Conservation (phyloP, 2,329 filamentous ascomycete genomes). For the Talaromyces atroroseus region DNA sequence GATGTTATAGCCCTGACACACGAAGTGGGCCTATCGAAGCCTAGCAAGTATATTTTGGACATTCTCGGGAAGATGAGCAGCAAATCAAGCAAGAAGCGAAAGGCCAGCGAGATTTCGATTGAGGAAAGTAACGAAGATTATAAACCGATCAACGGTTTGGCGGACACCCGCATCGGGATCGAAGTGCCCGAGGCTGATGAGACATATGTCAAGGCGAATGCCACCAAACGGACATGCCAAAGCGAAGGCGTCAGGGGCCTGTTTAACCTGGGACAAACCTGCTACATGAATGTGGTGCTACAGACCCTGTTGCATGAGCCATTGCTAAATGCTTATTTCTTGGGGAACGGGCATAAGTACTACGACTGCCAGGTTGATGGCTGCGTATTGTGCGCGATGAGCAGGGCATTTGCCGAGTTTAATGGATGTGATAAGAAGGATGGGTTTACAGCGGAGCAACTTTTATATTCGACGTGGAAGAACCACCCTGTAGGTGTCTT, state of each 20-base stretch:
- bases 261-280: slow-evolving; percentile 97
- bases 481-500: slow-evolving; percentile 60
- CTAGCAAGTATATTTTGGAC: slow-evolving; percentile 14
- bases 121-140: slow-evolving; percentile 4
- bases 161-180: slow-evolving; percentile 43
- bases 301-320: slow-evolving; percentile 94
- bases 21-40: slow-evolving; percentile 14
- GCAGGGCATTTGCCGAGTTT: slow-evolving; percentile 60
- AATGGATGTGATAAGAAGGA: slow-evolving; percentile 64
- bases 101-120: slow-evolving; percentile 2
- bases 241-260: slow-evolving; percentile 85
- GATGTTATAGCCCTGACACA: slow-evolving; percentile 1
- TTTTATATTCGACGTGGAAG: slow-evolving; percentile 86
- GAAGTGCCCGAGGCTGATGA: slow-evolving; percentile 47
- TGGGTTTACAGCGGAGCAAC: slow-evolving; percentile 83
- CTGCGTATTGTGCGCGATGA: slow-evolving; percentile 57
- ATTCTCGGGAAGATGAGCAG: slow-evolving; percentile 4
- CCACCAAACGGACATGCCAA: slow-evolving; percentile 71
- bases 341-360: slow-evolving; percentile 80
- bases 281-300: slow-evolving; percentile 94
- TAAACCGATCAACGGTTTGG: slow-evolving; percentile 1
- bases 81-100: slow-evolving; percentile 7
- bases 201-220: slow-evolving; percentile 71
- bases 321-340: slow-evolving; percentile 82
- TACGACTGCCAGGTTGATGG: slow-evolving; percentile 60